Evolutionary conservation across 441 rosid species (phyloP), one percentile per base, ranked within the genome.

Genomic region (Gossypium gossypioides): DNA sequence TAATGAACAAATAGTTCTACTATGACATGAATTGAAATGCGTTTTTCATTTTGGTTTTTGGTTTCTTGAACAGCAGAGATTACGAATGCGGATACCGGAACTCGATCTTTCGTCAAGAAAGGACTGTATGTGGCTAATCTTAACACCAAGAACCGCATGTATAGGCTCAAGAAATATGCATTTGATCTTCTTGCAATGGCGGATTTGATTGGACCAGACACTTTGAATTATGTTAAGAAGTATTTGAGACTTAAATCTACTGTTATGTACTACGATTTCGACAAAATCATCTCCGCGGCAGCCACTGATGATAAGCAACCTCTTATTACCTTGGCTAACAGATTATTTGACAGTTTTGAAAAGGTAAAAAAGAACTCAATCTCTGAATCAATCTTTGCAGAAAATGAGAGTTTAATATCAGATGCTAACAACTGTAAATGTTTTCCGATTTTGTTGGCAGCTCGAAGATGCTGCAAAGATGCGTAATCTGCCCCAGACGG

Each of bases 111-210:
- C 69, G 76, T 90, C 48, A 89, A 84, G 86, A 88, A 77, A 37
- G 94, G 91, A 34, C 67, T 92, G 5, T 90, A 85, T 56, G 72
- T 88, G 29, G 91, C 96, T 3, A 77, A 94, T 72, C 85, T 90
- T 5, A 91, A 89, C 61, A 75, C 82, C 1, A 72, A 84, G 78
- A 88, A 88, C 6, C 84, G 96, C 72, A 84, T 74, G 72, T 85
- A 84, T 42, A 86, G 97, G 87, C 72, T 94, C 22, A 89, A 79
- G 82, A 91, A 86, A 75, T 78, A 84, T 51, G 91, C 93, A 25
- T 90, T 94, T 75, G 96, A 91, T 87, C 87, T 89, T 22, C 76
- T 89, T 21, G 97, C 99, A 8, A 80, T 90, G 94, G 97, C 78
- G 61, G 97, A 90, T 82, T 79, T 94, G 89, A 85, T 92, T 48